Evolutionary conservation across 768 basidiomycete genomes (phyloP), one percentile per base, ranked within the genome.

Genomic region (Pleurotus citrinopileatus): DNA sequence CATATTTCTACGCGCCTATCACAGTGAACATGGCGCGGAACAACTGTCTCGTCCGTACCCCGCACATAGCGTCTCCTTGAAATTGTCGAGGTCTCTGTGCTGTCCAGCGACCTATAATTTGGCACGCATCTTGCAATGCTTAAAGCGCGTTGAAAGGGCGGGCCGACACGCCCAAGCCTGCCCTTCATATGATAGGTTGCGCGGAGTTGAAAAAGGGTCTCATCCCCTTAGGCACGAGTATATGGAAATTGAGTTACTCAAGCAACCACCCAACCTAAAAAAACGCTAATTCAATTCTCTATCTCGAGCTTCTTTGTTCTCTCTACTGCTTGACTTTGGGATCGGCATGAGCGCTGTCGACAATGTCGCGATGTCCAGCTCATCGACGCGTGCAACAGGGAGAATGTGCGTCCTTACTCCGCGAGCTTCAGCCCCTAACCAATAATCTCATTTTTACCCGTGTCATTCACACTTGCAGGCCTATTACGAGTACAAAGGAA

Each of bases 401-500:
- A 34, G 23, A 22, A 36, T 51, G 48, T 51, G n/a, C 23, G 48
- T 34, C 12, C 7, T 7, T 40, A 7, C 12, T 40, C 19, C 19
- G 38, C 32, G 19, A 36, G n/a, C 8, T 51, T 23, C 22, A 5
- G 22, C 48, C 48, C 48, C 48, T 51, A 51, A 51, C 22, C 4
- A 6, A 3, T 19, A 17, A 17, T 37, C 10, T 51, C 34, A 7
- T 17, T 51, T 50, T 37, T 10, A n/a, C 26, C 22, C 19, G 12
- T n/a, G 20, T 2, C 23, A 22, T 19, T 22, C 2, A 17, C n/a
- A 28, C 27, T 27, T 15, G 10, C 45, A 29, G 22, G n/a, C 22
- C 20, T n/a, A 47, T 8, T 22, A 40, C 38, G 19, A 40, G 38
- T 17, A 29, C 60, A 20, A 34, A 47, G 23, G 61, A 61, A 32